Evolutionary conservation across 2,329 filamentous ascomycete genomes (phyloP), one percentile per base, ranked within the genome.

Genomic region (Emergomyces orientalis): DNA sequence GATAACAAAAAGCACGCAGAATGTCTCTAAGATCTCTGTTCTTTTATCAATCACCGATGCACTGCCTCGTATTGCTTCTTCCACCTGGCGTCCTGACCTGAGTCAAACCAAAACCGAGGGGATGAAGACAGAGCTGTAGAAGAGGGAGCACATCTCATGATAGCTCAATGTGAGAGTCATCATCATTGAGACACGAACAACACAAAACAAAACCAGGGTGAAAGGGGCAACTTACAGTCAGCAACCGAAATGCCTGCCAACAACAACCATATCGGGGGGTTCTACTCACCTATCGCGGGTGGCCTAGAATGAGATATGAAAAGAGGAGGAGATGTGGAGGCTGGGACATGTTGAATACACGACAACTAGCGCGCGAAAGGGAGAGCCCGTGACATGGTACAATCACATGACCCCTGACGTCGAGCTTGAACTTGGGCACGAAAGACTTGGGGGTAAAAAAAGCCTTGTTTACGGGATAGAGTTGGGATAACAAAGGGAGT

Each of bases 1-100:
- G 22, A 19, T 34, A 22, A 9, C n/a, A 43, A 37, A 43, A 37
- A 19, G 2, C 58, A 25, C 61, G 43, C 55, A 55, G 34, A 3
- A 39, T 56, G 69, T 75, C 77, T 73, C 77, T 78, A 69, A 74
- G 77, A 79, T 79, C 71, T 79, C 77, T 79, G 77, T 79, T 79
- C 77, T 49, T 72, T 65, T 64, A 70, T 77, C 76, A 77, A 71
- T 78, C 77, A 78, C 68, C 62, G 72, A 73, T 69, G 61, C 62
- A 62, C 64, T 60, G 62, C 62, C 63, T 55, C 63, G 61, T 68
- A 37, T 70, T 69, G 72, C 73, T 73, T 72, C 74, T 75, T 76
- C 75, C 75, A 72, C 74, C 71, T 64, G 65, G 60, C 49, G 34
- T 60, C 64, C 43, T 59, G 43, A 55, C 39, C 51, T 14, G n/a